phyloP scores from a whole-genome alignment of 1,284 basidiomycete genomes.

The Mycocalia duriaeana region DNA sequence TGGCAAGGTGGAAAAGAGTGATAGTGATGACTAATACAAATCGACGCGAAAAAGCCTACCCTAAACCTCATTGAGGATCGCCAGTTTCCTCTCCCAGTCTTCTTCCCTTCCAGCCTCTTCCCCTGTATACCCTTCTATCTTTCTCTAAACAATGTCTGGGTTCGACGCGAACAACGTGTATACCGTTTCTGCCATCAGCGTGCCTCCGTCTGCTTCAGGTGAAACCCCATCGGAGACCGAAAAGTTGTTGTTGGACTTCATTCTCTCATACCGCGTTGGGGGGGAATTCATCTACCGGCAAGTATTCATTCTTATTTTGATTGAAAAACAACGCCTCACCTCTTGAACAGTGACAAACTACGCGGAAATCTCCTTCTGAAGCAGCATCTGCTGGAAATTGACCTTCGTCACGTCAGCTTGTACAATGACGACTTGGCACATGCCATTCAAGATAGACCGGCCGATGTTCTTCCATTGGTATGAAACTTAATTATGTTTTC shows the following conservation, averaged over 20 bases:
- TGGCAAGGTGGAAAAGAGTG: too few species aligned
- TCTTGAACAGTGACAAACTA: constrained; percentile 75
- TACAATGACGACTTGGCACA: constrained; percentile 95
- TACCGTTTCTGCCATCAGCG: constrained; percentile 69
- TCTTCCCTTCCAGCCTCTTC: not conserved
- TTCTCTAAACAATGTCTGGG: constrained; percentile 44
- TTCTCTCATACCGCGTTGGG: constrained; percentile 82
- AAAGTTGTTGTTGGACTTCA: constrained; percentile 77
- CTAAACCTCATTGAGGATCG: constrained; percentile 32
- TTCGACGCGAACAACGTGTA: constrained; percentile 80
- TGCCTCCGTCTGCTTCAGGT: constrained; percentile 44
- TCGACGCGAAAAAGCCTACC: constrained; percentile 44
- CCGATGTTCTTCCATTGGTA: constrained; percentile 87
- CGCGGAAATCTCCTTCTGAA: constrained; percentile 87
- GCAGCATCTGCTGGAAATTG: constrained; percentile 89
- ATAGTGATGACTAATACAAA: too few species aligned
- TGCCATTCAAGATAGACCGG: constrained; percentile 83
- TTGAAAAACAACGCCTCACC: constrained; percentile 4
- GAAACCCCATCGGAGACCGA: constrained; percentile 79
- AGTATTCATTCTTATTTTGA: constrained; percentile 5
- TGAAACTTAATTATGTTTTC: constrained; percentile 14
- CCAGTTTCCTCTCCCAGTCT: constrained; percentile 6
- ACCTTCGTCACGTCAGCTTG: constrained; percentile 84
- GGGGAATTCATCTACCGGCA: constrained; percentile 87
- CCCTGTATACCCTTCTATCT: not conserved